phyloP scores from a whole-genome alignment of 192 early-diverging fungal genomes.

The Obelidium mucronatum region DNA sequence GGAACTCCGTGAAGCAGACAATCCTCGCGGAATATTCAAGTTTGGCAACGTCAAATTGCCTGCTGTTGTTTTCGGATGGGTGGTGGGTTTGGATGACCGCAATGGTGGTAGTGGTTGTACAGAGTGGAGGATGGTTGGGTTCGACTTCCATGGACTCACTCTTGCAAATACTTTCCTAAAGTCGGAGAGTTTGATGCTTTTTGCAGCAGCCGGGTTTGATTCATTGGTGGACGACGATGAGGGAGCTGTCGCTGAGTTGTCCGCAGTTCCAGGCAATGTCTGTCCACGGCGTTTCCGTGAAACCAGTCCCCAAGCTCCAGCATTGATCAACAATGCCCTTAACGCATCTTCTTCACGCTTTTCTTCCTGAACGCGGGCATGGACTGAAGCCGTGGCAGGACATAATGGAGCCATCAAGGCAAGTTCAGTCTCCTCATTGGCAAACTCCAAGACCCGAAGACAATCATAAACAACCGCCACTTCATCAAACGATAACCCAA shows the following conservation, averaged over 20 bases:
- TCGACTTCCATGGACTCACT: conserved; percentile 56
- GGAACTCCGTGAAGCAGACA: conserved; percentile 9
- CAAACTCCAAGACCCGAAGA: conserved; percentile 55
- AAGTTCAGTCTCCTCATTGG: conserved; percentile 53
- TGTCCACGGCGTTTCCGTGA: conserved; percentile 2
- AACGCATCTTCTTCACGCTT: conserved; percentile 51
- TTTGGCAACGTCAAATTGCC: neutral
- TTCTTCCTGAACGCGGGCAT: conserved; percentile 18
- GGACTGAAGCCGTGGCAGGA: neutral
- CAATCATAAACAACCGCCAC: conserved; percentile 59
- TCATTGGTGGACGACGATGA: conserved; percentile 20
- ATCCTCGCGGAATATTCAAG: conserved; percentile 6
- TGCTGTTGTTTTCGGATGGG: neutral
- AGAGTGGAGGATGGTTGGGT: neutral
- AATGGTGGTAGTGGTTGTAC: conserved; percentile 5
- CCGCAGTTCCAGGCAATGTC: neutral
- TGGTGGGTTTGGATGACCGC: neutral
- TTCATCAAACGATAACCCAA: conserved; percentile 59
- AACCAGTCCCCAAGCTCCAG: conserved; percentile 56
- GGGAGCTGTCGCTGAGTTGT: neutral
- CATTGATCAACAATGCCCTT: conserved; percentile 34
- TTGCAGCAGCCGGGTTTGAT: conserved; percentile 26
- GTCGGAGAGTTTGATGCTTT: conserved; percentile 53
- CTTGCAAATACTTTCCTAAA: conserved; percentile 55
- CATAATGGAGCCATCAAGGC: conserved; percentile 40